phyloP scores from a whole-genome alignment of 1,284 basidiomycete species.

The Ceratobasidium theobromae region DNA sequence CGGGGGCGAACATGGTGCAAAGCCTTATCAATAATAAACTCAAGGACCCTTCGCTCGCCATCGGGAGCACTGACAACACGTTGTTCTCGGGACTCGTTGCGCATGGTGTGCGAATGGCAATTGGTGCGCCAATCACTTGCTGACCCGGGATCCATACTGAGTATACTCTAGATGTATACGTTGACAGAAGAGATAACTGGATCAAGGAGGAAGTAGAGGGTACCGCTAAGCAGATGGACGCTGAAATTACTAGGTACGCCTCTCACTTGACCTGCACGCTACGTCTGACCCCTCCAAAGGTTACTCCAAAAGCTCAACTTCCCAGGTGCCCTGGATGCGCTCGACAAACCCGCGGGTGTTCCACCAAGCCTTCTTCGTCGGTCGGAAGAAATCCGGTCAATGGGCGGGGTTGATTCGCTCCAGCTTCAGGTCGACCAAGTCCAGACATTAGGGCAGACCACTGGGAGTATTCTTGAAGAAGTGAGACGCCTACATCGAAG shows the following conservation, averaged over 20 bases:
- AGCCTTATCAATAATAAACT: slow-evolving; percentile 63
- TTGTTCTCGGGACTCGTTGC: slow-evolving; percentile 79
- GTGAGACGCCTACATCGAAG: slow-evolving; percentile 47
- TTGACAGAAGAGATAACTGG: slow-evolving; percentile 75
- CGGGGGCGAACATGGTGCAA: slow-evolving; percentile 70
- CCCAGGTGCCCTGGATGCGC: slow-evolving; percentile 83
- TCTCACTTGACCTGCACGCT: neutral
- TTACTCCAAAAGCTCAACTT: slow-evolving; percentile 73
- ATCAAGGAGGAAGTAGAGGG: slow-evolving; percentile 69
- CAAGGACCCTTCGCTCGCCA: slow-evolving; percentile 56
- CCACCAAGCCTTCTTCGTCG: slow-evolving; percentile 87
- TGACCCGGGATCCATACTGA: slow-evolving; percentile 6
- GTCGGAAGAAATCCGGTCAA: slow-evolving; percentile 79
- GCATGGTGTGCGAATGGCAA: slow-evolving; percentile 87
- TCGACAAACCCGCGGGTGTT: slow-evolving; percentile 83
- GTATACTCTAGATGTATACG: slow-evolving; percentile 74
- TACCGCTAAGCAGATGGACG: slow-evolving; percentile 66
- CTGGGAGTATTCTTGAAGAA: slow-evolving; percentile 70
- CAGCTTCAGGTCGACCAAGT: slow-evolving; percentile 75
- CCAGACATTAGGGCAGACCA: slow-evolving; percentile 63
- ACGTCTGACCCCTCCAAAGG: slow-evolving; percentile 45
- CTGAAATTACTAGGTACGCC: slow-evolving; percentile 61
- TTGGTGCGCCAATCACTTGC: slow-evolving; percentile 58
- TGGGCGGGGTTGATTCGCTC: slow-evolving; percentile 74
- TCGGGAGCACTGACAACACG: slow-evolving; percentile 51